These are phyloP conservation scores for Paraglomus brasilianum DNA, from an alignment of 192 early-diverging fungal genomes.

Conservation along the genomic window DNA sequence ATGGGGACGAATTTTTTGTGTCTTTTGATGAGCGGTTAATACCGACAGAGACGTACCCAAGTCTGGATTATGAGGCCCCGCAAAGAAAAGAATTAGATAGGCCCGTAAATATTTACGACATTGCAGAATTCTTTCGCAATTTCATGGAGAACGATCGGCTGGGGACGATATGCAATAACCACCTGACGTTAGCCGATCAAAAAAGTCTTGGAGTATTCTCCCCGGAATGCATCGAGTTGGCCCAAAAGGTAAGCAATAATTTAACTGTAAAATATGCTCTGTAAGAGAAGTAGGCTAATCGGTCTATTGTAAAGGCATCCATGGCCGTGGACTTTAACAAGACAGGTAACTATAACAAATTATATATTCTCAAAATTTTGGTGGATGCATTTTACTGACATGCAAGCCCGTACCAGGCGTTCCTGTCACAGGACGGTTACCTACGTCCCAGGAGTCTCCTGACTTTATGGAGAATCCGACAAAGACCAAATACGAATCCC, in stretches of 20 bases:
- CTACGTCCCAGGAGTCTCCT: slow-evolving; percentile 6
- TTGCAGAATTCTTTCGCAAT: slow-evolving; percentile 62
- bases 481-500: not conserved
- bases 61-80: slow-evolving; percentile 52
- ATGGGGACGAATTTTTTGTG: slow-evolving; percentile 29
- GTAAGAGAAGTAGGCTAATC: too few species aligned
- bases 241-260: slow-evolving; percentile 42
- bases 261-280: too few species aligned
- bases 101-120: slow-evolving; percentile 48
- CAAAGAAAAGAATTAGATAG: slow-evolving; percentile 29
- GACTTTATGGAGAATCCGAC: slow-evolving; percentile 22
- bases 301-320: slow-evolving; percentile 3
- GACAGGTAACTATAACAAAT: too few species aligned
- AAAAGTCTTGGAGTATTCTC: slow-evolving; percentile 42
- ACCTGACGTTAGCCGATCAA: slow-evolving; percentile 61
- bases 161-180: slow-evolving; percentile 65
- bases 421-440: slow-evolving; percentile 3
- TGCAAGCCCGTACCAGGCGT: too few species aligned
- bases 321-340: slow-evolving; percentile 26
- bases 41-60: slow-evolving; percentile 33
- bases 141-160: slow-evolving; percentile 63
- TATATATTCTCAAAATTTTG: too few species aligned
- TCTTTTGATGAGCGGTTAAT: slow-evolving; percentile 52
- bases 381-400: too few species aligned
- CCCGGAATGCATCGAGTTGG: slow-evolving; percentile 55